Evolutionary conservation across 2,329 filamentous ascomycete species (phyloP).

Genomic region (Colletotrichum tabaci): DNA sequence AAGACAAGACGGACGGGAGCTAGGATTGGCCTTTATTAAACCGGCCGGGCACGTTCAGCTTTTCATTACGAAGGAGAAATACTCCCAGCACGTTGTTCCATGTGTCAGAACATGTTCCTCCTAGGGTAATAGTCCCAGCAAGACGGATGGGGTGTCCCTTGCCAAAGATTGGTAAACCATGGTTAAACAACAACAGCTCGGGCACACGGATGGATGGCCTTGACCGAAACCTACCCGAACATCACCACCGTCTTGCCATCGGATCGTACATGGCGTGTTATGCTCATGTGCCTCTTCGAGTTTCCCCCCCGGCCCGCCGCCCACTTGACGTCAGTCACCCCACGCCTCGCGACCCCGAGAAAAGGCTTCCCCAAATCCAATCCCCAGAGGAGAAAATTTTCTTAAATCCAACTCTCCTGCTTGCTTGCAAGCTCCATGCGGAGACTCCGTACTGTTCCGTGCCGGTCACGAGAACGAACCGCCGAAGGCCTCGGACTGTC

Average conservation of each 20-base stretch:
- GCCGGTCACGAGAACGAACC: conserved; percentile 10
- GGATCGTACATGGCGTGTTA: background rate
- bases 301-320: background rate
- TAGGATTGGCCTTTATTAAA: background rate
- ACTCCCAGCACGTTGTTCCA: background rate
- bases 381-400: background rate
- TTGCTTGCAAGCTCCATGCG: background rate
- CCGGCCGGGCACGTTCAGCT: background rate
- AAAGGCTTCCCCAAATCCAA: conserved; percentile 11
- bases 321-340: conserved; percentile 20
- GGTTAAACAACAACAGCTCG: background rate
- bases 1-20: conserved; percentile 11
- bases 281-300: conserved; percentile 15
- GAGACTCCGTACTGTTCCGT: conserved; percentile 11
- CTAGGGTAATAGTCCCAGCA: background rate
- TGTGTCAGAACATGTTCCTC: background rate
- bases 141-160: background rate
- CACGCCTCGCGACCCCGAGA: background rate
- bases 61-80: background rate
- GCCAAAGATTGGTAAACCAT: background rate
- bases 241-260: background rate
- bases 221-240: background rate
- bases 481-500: conserved; percentile 11
- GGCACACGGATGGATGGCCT: no score
- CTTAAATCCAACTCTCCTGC: background rate